Base-by-base conservation (phyloP, 1,284 basidiomycete species). In the Ustilago crameri region DNA sequence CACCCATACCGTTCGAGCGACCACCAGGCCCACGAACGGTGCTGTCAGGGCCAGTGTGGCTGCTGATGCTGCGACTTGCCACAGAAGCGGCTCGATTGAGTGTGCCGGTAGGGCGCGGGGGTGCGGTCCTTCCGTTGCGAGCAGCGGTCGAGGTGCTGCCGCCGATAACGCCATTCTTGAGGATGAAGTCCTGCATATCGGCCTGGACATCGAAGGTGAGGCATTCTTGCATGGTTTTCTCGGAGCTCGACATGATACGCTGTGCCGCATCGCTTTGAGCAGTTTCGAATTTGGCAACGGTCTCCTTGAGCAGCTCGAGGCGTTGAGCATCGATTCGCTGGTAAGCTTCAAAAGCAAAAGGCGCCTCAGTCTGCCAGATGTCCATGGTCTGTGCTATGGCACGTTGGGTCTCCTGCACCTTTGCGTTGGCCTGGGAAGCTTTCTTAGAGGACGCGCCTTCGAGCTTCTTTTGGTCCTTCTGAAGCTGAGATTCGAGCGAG, bases 401-500 rank as follows among this genome's bases (percentile, higher is more conserved):
- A 8, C 71, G 53, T 43, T 80, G 74, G 12, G 80, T 81, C 34
- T 80, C 74, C 22, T 59, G 51, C 22, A 75, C 56, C 40, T 79
- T 79, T 26, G 66, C 53, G 35, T 71, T 71, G 10, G 74, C 73
- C 34, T 70, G 61, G 7, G 47, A 50, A 3, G 71, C 74, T 51
- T 79, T 77, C 51, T 83, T 82, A 32, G 68, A 50, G 17, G 78
- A 79, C 18, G 77, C 74, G 3, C 51, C 58, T 23, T 80, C 79
- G 35, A 75, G 50, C 62, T 81, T 82, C 51, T 75, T 76, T 40
- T 76, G 71, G 37, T 81, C 79, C 52, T 80, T 81, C 20, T 67
- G 55, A 17, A 82, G 75, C 57, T 81, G 78, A 10, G 63, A 46
- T 56, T 83, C 80, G 38, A 82, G 75, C 49, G 72, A 64, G 49